A percentile compares a stretch with the other conserved stretches of the same genome.
Conservation (phyloP, 257 asterid species). For the Salvia miltiorrhiza region DNA sequence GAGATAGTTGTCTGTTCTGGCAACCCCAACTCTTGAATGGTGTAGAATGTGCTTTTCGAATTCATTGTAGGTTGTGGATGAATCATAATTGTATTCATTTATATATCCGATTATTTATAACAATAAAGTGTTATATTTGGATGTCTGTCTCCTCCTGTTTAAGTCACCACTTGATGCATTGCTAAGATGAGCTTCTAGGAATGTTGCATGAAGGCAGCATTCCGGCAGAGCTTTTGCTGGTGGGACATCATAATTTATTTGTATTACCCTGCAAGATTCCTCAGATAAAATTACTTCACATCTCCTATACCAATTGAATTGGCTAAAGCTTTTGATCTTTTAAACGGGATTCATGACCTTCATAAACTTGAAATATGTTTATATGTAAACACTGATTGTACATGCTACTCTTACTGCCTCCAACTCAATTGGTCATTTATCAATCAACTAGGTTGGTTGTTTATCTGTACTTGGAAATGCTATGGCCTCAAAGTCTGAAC, state of each 20-base stretch:
- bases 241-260: not conserved
- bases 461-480: not conserved
- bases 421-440: not conserved
- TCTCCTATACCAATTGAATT: not conserved
- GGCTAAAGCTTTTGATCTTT: not conserved
- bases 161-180: constrained; percentile 1
- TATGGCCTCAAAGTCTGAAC: constrained; percentile 10
- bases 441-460: not conserved
- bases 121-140: not conserved
- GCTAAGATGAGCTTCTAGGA: not conserved
- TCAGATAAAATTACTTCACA: not conserved
- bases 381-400: not conserved
- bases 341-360: not conserved
- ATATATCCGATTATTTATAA: not conserved
- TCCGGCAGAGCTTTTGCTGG: not conserved
- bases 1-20: not conserved
- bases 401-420: not conserved
- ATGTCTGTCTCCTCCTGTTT: not conserved
- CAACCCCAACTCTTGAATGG: not conserved
- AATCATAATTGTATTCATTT: not conserved
- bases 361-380: not conserved
- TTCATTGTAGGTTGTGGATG: not conserved
- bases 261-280: not conserved
- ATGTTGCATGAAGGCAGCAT: not conserved
- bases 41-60: not conserved